A percentile compares a stretch with the other conserved stretches of the same genome.
phyloP scores from a whole-genome alignment of 148 eudicot genomes.

The Tetragonia tetragonoides region DNA sequence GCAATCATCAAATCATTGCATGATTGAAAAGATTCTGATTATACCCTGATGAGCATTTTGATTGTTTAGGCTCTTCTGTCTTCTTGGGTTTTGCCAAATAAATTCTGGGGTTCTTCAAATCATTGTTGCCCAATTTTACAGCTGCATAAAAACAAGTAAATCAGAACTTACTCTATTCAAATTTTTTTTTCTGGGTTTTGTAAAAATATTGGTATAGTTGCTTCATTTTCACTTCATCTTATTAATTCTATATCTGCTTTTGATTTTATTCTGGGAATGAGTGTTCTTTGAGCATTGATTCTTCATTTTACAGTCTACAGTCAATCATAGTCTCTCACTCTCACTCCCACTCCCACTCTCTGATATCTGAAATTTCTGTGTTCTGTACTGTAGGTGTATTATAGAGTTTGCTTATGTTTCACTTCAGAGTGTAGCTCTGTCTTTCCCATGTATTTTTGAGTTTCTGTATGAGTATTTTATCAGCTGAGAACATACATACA shows the following conservation, averaged over 20 bases:
- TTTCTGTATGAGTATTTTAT: background rate
- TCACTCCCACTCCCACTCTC: background rate
- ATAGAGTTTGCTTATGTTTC: constrained; percentile 12
- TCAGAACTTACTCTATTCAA: background rate
- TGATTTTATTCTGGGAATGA: constrained; percentile 27
- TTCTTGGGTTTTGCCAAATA: constrained; percentile 13
- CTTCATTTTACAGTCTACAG: constrained; percentile 20
- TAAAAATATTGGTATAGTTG: constrained; percentile 24
- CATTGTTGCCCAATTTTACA: background rate
- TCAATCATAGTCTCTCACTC: background rate
- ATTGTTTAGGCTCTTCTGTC: constrained; percentile 13
- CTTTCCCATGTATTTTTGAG: background rate
- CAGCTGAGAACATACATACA: background rate
- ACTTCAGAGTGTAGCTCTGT: constrained; percentile 9
- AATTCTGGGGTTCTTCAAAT: constrained; percentile 14
- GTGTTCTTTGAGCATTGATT: constrained; percentile 34
- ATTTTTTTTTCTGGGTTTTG: constrained; percentile 7
- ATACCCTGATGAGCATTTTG: constrained; percentile 22
- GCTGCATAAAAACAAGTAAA: background rate
- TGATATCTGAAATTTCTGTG: constrained; percentile 7
- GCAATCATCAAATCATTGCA: constrained; percentile 27
- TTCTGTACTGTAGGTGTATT: background rate
- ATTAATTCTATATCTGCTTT: constrained; percentile 9
- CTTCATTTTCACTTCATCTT: constrained; percentile 40
- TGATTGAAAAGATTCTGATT: constrained; percentile 15